These are phyloP conservation scores for Wallacemonas rigidus DNA, from an alignment of 208 protist species.

Conservation along the genomic window DNA sequence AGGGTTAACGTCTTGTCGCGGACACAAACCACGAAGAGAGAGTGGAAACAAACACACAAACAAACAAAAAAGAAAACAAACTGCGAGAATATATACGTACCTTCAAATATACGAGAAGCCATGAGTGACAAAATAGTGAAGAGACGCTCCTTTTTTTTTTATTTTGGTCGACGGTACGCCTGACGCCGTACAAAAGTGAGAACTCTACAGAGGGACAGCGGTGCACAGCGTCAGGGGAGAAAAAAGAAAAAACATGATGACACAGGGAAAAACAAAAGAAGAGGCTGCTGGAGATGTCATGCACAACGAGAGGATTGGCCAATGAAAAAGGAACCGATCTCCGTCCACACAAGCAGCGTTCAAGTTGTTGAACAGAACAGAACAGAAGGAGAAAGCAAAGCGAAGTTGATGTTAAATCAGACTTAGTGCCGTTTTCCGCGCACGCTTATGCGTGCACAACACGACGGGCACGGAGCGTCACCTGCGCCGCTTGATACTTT, in stretches of 20 bases:
- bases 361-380: not conserved
- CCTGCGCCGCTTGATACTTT: too few relatives aligned
- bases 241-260: constrained; percentile 11
- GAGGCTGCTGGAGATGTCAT: not conserved
- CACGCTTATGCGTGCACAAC: too few relatives aligned
- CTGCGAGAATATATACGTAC: not conserved
- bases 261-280: constrained; percentile 1
- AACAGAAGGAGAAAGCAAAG: constrained; percentile 11
- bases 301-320: too few relatives aligned
- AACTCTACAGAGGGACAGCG: not conserved
- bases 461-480: too few relatives aligned
- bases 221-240: not conserved
- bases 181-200: constrained; percentile 4
- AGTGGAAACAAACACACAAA: constrained; percentile 10
- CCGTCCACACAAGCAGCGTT: too few relatives aligned
- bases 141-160: too few relatives aligned
- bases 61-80: constrained; percentile 14
- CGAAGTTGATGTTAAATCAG: too few relatives aligned
- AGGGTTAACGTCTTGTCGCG: too few relatives aligned
- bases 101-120: not conserved
- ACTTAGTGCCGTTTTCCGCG: too few relatives aligned
- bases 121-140: too few relatives aligned
- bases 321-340: too few relatives aligned
- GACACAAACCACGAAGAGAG: constrained; percentile 11
- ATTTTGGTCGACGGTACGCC: too few relatives aligned